Evolutionary conservation across 2,329 filamentous ascomycete genomes (phyloP).

Genomic region (Apiospora pterosperma): DNA sequence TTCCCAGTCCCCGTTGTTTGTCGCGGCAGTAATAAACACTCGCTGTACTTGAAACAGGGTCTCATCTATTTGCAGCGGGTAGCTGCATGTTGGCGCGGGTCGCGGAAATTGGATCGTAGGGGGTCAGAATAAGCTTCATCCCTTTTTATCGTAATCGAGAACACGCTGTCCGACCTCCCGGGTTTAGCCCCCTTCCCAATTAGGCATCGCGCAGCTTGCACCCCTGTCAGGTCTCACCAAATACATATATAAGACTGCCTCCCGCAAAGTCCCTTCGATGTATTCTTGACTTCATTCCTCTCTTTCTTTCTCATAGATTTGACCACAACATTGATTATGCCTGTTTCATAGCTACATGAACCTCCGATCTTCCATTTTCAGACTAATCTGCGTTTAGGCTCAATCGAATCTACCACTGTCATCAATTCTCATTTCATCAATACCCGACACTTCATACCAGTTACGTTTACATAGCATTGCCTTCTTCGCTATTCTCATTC

Average conservation of each 20-base stretch:
- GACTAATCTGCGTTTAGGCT: neutral
- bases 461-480: neutral
- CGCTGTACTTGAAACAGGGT: neutral
- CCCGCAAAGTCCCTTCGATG: neutral
- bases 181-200: conserved; percentile 1
- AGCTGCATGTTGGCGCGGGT: neutral
- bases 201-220: neutral
- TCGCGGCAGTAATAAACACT: neutral
- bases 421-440: neutral
- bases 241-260: neutral
- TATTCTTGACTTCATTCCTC: neutral
- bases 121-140: neutral
- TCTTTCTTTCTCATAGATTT: neutral
- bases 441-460: neutral
- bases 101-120: neutral
- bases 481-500: neutral
- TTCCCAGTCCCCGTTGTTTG: neutral
- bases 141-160: neutral
- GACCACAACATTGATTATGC: neutral
- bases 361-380: neutral
- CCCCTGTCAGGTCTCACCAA: neutral
- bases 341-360: neutral
- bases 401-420: neutral
- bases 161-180: conserved; percentile 3
- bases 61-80: neutral